phyloP scores from a whole-genome alignment of 352 stramenopile species.

The Thraustotheca clavata region DNA sequence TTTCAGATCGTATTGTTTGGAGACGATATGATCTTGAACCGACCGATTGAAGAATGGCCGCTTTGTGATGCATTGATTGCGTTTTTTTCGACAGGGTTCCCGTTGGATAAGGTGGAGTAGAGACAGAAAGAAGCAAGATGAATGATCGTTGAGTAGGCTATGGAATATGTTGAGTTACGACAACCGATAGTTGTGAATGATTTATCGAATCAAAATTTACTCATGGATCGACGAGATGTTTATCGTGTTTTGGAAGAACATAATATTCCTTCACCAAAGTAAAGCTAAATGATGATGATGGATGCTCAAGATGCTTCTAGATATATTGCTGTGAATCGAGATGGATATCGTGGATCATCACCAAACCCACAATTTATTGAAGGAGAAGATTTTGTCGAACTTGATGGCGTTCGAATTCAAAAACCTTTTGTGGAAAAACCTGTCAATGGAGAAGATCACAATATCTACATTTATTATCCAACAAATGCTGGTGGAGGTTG shows the following conservation, averaged over 20 bases:
- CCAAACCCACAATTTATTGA: constrained; percentile 34
- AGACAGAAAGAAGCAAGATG: too few relatives aligned
- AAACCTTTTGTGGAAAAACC: constrained; percentile 99
- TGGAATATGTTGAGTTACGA: constrained; percentile 93
- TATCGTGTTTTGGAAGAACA: constrained; percentile 90
- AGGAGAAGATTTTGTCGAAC: constrained; percentile 68
- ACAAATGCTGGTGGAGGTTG: constrained; percentile 96
- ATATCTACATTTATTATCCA: constrained; percentile 99
- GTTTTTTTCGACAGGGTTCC: constrained; percentile 98
- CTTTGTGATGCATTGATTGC: constrained; percentile 96
- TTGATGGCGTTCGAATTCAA: constrained; percentile 92
- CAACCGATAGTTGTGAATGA: constrained; percentile 97
- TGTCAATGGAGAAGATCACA: constrained; percentile 99
- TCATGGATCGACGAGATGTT: constrained; percentile 94
- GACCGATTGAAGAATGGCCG: constrained; percentile 90
- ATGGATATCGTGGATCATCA: constrained; percentile 72
- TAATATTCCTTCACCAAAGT: constrained; percentile 88
- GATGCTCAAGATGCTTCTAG: constrained; percentile 19
- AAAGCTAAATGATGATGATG: not conserved
- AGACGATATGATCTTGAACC: constrained; percentile 93
- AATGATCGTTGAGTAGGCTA: constrained; percentile 65
- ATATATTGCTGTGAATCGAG: constrained; percentile 92
- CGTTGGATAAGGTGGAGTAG: constrained; percentile 92
- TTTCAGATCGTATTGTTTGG: constrained; percentile 98
- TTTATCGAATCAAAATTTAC: constrained; percentile 89